Percentiles rank a stretch among this genome's conserved stretches.
These are phyloP conservation scores for Vaccinium vitisidaea DNA, from an alignment of 148 eudicot genomes.

Conservation along the genomic window DNA sequence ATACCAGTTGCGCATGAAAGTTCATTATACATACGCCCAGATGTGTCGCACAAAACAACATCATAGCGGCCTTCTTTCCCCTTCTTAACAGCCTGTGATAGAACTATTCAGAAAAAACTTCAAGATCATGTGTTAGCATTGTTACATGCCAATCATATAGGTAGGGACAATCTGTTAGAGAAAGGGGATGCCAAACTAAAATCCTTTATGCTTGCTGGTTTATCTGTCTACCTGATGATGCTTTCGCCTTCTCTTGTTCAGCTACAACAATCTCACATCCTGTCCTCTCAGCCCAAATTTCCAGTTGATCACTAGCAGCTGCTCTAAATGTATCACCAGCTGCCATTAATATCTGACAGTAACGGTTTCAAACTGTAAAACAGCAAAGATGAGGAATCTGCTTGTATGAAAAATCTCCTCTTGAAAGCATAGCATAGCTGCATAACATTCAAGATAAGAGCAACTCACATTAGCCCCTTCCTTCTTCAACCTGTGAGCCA, in stretches of 20 bases:
- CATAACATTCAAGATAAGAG: background rate
- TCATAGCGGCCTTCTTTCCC: slow-evolving; percentile 85
- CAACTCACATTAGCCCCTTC: slow-evolving; percentile 81
- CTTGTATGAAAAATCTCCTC: background rate
- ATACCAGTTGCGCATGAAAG: slow-evolving; percentile 13
- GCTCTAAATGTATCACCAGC: slow-evolving; percentile 99
- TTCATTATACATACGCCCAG: slow-evolving; percentile 78
- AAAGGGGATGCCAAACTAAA: background rate
- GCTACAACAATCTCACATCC: slow-evolving; percentile 94
- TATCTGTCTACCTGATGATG: slow-evolving; percentile 68
- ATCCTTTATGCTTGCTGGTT: slow-evolving; percentile 5
- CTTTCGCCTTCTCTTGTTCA: slow-evolving; percentile 83
- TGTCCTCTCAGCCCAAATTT: slow-evolving; percentile 94
- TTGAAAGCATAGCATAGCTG: background rate
- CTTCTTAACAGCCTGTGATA: slow-evolving; percentile 91
- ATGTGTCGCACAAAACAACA: slow-evolving; percentile 90
- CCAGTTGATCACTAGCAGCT: slow-evolving; percentile 99
- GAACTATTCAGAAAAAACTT: slow-evolving; percentile 80
- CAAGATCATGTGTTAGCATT: slow-evolving; percentile 43
- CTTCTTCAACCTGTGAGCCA: slow-evolving; percentile 86
- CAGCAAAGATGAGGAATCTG: slow-evolving; percentile 16
- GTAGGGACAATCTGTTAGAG: slow-evolving; percentile 13
- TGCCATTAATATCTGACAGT: slow-evolving; percentile 67
- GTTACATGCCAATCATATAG: slow-evolving; percentile 17
- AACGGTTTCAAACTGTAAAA: slow-evolving; percentile 22